Base-by-base conservation (phyloP, 208 protist genomes). In the Leptomonas pyrrhocoris region DNA sequence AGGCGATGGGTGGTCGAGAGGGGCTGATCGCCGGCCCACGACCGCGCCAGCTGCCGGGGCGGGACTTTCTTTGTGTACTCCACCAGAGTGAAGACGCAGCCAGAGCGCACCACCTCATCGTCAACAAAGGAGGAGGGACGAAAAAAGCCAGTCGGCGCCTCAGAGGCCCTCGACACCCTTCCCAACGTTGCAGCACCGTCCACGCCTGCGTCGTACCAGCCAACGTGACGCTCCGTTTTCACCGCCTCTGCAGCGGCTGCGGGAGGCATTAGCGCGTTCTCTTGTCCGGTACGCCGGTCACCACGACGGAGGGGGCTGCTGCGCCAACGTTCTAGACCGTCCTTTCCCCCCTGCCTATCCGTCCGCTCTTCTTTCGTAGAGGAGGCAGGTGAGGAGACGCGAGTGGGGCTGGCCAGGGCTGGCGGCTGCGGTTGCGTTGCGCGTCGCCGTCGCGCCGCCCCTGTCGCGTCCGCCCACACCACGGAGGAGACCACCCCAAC, bases 401-500 rank as follows among this genome's bases (percentile, higher is more conserved):
- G 28, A 8, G 57, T 57, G 53, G 45, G 31, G 27, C 38, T 60
- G 27, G 11, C 51, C 34, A 4, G 11, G 16, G 43, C 5, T 12
- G 4, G 43, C 9, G 15, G 31, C 49, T 38, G 34, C 38, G 18
- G 50, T 48, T n/a, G 55, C 53, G 19, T 36, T 27, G 7, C 59
- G 12, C 30, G 73, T 54, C 25, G 28, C 38, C 36, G 64, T 34
- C 38, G 50, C 31, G 31, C 30, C 51, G 15, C 45, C 18, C 40
- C 34, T 2, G 21, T 57, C 27, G 42, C 55, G 7, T 43, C 51
- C 11, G 49, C 4, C 73, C 70, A 74, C 42, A 66, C 67, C 28
- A 74, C 72, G 57, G 83, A 79, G 11, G 81, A 75, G 25, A 96
- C 66, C 21, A 81, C 75, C 11, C 80, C 86, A 18, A 96, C 72